Evolutionary conservation across 2,329 filamentous ascomycete species (phyloP), one percentile per base, ranked within the genome.

Genomic region (Endocalyx cinctus): DNA sequence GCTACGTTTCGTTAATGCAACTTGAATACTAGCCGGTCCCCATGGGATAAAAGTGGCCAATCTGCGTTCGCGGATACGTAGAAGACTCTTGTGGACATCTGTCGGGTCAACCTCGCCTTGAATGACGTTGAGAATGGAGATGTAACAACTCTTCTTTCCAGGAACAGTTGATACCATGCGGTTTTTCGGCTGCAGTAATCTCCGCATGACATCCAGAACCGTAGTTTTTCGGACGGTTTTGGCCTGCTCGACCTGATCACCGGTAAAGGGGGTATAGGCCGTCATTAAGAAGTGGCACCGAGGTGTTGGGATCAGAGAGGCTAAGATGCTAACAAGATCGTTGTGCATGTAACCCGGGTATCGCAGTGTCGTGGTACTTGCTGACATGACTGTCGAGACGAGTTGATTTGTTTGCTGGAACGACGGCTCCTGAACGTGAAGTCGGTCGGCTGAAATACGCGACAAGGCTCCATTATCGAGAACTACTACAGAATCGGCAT

Each of bases 341-440:
- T 98, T 98, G 70, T 98, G 92, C 92, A 98, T 98, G 66, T 98
- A 98, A 25, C 92, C 92, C 2, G 92, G 92, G 59, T 98, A 98
- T 55, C 92, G 79, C 31, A 98, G 78, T 3, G 94, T 96, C 8
- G 90, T 97, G 4, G 92, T 98, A 56, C 87, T 94, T 25, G 92
- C 92, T 22, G 89, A 96, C 92, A 98, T 98, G 59, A 98, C 94
- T 2, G 94, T 98, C 6, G 88, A 92, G 4, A 92, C 90, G 22
- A 98, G 73, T 60, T 97, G 92, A 58, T 98, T 98, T 2, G 92
- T 98, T 61, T 98, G 94, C 50, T 94, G 84, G 59, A 96, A 96
- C 0, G 88, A 95, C 1, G 92, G 89, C 55, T 94, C 85, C 62
- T 96, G 88, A 8, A 97, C 87, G 55, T 98, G 92, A 20, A 98